Evolutionary conservation across 1,139 yeast genomes (phyloP).

Genomic region (Diutina pseudorugosa): DNA sequence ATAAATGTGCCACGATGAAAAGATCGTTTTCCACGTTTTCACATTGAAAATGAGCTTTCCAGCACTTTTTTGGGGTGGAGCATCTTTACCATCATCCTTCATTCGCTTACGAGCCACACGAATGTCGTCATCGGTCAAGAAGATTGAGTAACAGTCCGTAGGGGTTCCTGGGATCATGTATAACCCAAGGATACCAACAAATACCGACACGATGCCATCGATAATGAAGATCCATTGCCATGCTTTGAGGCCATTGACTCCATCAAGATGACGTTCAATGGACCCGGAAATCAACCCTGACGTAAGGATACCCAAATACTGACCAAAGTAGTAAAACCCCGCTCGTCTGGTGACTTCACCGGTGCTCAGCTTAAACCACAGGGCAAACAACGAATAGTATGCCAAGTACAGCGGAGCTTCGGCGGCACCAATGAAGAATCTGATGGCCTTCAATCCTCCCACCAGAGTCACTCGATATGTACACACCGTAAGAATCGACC

Average conservation of each 20-base stretch:
- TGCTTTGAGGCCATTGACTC: slow-evolving; percentile 7
- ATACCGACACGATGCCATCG: slow-evolving; percentile 10
- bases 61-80: slow-evolving; percentile 8
- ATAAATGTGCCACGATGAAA: slow-evolving; percentile 45
- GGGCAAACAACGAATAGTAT: slow-evolving; percentile 46
- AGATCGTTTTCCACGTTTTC: slow-evolving; percentile 35
- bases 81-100: slow-evolving; percentile 6
- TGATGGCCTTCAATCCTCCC: slow-evolving; percentile 38
- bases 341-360: slow-evolving; percentile 39
- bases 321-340: slow-evolving; percentile 49
- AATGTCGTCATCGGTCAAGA: not conserved
- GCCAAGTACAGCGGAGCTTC: slow-evolving; percentile 53
- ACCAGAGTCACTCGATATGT: slow-evolving; percentile 35
- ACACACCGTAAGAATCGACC: slow-evolving; percentile 56
- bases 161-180: slow-evolving; percentile 12
- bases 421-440: slow-evolving; percentile 50
- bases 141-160: slow-evolving; percentile 7
- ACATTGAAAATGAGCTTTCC: slow-evolving; percentile 10
- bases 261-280: slow-evolving; percentile 22
- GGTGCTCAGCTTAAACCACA: slow-evolving; percentile 11
- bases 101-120: not conserved
- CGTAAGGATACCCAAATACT: slow-evolving; percentile 47
- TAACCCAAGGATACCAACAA: slow-evolving; percentile 10
- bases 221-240: slow-evolving; percentile 9
- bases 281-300: slow-evolving; percentile 55